A percentile compares a stretch with the other conserved stretches of the same genome.
Evolutionary conservation across 257 asterid genomes (phyloP).

Genomic region (Solanum lycopersicoides): DNA sequence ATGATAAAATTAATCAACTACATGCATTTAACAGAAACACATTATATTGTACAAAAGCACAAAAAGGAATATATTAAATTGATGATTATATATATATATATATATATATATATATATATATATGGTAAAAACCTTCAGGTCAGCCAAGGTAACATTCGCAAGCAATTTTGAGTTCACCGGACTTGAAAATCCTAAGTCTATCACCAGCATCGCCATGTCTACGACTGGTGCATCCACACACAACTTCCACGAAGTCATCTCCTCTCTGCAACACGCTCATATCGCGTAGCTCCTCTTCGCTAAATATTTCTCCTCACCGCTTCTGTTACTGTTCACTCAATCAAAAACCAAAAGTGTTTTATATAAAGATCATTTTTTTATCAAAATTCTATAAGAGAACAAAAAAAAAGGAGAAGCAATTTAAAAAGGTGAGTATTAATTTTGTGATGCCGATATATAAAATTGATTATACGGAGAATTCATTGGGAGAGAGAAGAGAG

Average conservation of each 20-base stretch:
- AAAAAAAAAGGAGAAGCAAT: background rate
- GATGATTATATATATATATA: too few species aligned
- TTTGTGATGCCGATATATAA: background rate
- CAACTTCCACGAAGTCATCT: conserved; percentile 37
- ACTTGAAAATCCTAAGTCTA: conserved; percentile 34
- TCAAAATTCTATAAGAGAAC: background rate
- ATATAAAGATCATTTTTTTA: background rate
- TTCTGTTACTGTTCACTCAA: background rate
- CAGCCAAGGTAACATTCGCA: conserved; percentile 41
- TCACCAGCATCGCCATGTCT: conserved; percentile 46
- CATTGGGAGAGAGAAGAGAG: background rate
- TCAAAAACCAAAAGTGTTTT: background rate
- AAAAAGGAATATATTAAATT: background rate
- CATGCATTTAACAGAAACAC: conserved; percentile 12
- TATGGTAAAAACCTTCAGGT: conserved; percentile 25
- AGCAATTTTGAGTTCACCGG: conserved; percentile 36
- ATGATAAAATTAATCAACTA: background rate
- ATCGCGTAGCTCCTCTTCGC: conserved; percentile 20
- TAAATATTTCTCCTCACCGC: background rate
- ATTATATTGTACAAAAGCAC: background rate
- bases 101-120: too few species aligned
- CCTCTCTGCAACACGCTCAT: conserved; percentile 22
- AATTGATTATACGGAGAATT: background rate
- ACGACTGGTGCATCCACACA: conserved; percentile 45
- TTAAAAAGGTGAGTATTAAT: background rate